phyloP scores from a whole-genome alignment of 768 basidiomycete species.

The Boletus pseudo-olivaceus region DNA sequence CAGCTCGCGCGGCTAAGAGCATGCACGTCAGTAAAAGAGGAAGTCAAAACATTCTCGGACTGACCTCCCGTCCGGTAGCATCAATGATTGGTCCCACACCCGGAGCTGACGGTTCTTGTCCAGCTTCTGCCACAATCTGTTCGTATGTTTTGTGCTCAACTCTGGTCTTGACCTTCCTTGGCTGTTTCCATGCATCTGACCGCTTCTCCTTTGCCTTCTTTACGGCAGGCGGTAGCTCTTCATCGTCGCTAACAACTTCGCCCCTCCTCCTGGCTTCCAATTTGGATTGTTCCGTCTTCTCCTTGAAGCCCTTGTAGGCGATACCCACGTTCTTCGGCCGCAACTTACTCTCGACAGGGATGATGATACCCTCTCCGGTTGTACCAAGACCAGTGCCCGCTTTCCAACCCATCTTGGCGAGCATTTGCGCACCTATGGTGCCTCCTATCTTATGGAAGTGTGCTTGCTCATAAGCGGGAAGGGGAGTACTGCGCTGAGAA shows the following conservation, averaged over 20 bases:
- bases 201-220: constrained; percentile 51
- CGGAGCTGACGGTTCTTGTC: constrained; percentile 48
- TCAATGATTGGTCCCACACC: constrained; percentile 90
- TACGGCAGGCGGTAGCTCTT: constrained; percentile 31
- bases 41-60: constrained; percentile 27
- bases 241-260: constrained; percentile 72
- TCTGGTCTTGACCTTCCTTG: constrained; percentile 80
- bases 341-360: constrained; percentile 80
- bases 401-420: constrained; percentile 96
- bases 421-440: constrained; percentile 83
- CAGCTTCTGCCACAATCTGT: constrained; percentile 87
- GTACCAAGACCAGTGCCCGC: constrained; percentile 75
- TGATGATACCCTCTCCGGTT: constrained; percentile 77
- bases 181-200: constrained; percentile 81
- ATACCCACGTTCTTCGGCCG: constrained; percentile 87
- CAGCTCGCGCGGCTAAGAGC: constrained; percentile 74
- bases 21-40: constrained; percentile 5
- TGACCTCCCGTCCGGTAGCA: constrained; percentile 86
- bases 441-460: constrained; percentile 81
- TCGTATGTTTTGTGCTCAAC: constrained; percentile 97
- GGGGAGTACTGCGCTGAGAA: constrained; percentile 43
- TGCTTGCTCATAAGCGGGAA: constrained; percentile 63
- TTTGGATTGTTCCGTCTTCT: constrained; percentile 83
- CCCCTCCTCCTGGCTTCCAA: constrained; percentile 74
- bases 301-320: constrained; percentile 81